Percentiles rank a stretch among this genome's conserved stretches.
These are phyloP conservation scores for Glycine soja DNA, from an alignment of 306 rosid genomes.

Conservation along the genomic window DNA sequence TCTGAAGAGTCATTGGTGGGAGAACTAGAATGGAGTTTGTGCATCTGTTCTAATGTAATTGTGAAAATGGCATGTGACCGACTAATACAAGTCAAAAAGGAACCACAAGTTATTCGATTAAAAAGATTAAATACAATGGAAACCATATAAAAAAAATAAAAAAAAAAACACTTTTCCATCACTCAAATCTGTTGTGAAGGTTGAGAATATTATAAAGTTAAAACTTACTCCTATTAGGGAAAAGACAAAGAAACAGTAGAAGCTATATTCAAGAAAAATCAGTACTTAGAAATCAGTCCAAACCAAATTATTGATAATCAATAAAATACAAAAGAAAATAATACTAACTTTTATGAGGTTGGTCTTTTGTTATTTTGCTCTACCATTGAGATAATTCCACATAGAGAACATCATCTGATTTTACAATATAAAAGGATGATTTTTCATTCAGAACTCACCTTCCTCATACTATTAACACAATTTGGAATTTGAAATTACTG, in stretches of 20 bases:
- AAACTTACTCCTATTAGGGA: conserved; percentile 9
- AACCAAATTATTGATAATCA: conserved; percentile 27
- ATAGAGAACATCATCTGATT: conserved; percentile 30
- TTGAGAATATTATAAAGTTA: conserved; percentile 37
- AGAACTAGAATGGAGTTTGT: conserved; percentile 65
- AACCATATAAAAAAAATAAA: conserved; percentile 29
- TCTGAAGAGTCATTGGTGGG: conserved; percentile 64
- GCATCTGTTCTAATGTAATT: conserved; percentile 84
- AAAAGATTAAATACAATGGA: conserved; percentile 33
- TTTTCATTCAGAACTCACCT: conserved; percentile 25
- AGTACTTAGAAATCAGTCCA: conserved; percentile 29
- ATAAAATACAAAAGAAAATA: conserved; percentile 40
- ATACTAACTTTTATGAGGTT: conserved; percentile 23
- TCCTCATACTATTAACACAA: background rate
- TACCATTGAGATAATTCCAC: conserved; percentile 25
- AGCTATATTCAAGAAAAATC: conserved; percentile 35
- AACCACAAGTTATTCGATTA: conserved; percentile 47
- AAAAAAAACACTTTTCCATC: conserved; percentile 23
- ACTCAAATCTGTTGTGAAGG: conserved; percentile 36
- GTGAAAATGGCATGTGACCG: conserved; percentile 97
- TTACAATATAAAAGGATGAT: conserved; percentile 19
- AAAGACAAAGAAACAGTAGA: conserved; percentile 9
- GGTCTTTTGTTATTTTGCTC: background rate
- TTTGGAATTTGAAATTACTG: conserved; percentile 22
- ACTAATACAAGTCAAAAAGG: conserved; percentile 56